Conservation (phyloP, 495 filamentous ascomycete genomes). For the Lasiosphaeris hirsuta region DNA sequence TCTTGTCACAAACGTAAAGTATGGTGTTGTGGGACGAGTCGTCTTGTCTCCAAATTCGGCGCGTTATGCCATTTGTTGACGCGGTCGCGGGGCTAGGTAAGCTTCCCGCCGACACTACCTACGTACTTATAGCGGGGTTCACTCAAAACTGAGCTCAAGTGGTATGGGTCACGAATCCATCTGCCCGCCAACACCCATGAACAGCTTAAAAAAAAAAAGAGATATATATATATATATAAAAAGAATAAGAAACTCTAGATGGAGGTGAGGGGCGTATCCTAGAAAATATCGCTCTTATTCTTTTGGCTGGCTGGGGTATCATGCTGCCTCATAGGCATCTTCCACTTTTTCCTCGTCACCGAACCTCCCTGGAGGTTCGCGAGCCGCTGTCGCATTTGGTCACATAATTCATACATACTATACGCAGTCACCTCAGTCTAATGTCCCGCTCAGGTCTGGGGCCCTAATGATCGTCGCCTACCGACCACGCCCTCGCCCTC, state of each 20-base stretch:
- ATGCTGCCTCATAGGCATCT: slow-evolving; percentile 1
- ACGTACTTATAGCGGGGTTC: too few relatives aligned
- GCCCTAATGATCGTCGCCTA: too few relatives aligned
- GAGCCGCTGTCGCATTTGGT: not conserved
- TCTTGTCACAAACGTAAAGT: not conserved
- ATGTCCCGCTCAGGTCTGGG: not conserved
- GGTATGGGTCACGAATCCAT: not conserved
- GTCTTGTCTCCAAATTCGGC: not conserved
- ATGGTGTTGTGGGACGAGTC: not conserved
- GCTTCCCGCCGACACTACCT: not conserved
- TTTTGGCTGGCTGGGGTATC: not conserved
- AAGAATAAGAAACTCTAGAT: too few relatives aligned
- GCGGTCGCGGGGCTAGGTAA: slow-evolving; percentile 9
- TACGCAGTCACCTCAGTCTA: not conserved
- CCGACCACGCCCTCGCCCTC: not conserved
- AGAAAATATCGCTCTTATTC: too few relatives aligned
- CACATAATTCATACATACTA: not conserved
- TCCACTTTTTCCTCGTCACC: not conserved
- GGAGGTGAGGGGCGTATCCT: too few relatives aligned
- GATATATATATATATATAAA: too few relatives aligned
- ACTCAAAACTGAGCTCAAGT: not conserved
- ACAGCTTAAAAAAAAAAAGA: too few relatives aligned
- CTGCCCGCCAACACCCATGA: too few relatives aligned
- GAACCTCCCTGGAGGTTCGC: not conserved
- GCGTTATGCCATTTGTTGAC: slow-evolving; percentile 11